phyloP scores from a whole-genome alignment of 352 stramenopile species.

The Phytophthora sansomeana region DNA sequence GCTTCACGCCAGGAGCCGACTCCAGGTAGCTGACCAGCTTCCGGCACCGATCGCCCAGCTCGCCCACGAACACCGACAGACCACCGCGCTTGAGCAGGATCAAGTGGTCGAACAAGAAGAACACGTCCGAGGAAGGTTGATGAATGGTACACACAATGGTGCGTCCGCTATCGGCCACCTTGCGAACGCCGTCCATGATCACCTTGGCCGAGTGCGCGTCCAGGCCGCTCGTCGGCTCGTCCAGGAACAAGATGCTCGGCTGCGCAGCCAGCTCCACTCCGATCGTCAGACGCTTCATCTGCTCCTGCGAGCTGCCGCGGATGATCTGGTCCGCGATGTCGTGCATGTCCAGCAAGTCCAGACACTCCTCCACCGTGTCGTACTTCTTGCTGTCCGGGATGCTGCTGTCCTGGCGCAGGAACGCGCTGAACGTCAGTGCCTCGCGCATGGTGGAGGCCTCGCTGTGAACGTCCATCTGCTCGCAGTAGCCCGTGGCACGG shows the following conservation, averaged over 20 bases:
- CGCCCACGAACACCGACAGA: constrained; percentile 76
- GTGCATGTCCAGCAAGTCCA: constrained; percentile 39
- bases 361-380: constrained; percentile 38
- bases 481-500: constrained; percentile 52
- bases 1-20: constrained; percentile 36
- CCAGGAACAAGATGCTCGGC: constrained; percentile 73
- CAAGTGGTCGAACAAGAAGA: constrained; percentile 80
- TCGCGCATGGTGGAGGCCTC: constrained; percentile 87
- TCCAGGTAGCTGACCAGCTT: constrained; percentile 17
- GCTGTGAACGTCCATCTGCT: constrained; percentile 89
- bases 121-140: no score
- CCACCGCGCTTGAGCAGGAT: constrained; percentile 62
- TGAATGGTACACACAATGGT: constrained; percentile 91
- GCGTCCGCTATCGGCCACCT: constrained; percentile 63
- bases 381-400: constrained; percentile 39
- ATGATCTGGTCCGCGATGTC: constrained; percentile 47
- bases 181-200: constrained; percentile 78
- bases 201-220: constrained; percentile 78
- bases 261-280: constrained; percentile 88
- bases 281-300: constrained; percentile 63
- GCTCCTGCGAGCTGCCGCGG: constrained; percentile 43
- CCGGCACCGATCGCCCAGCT: constrained; percentile 51
- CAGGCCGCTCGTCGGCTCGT: constrained; percentile 75
- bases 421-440: constrained; percentile 86
- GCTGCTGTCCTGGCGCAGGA: constrained; percentile 55